Base-by-base conservation (phyloP, 805 yeast genomes). In the Lachancea lanzarotensis region DNA sequence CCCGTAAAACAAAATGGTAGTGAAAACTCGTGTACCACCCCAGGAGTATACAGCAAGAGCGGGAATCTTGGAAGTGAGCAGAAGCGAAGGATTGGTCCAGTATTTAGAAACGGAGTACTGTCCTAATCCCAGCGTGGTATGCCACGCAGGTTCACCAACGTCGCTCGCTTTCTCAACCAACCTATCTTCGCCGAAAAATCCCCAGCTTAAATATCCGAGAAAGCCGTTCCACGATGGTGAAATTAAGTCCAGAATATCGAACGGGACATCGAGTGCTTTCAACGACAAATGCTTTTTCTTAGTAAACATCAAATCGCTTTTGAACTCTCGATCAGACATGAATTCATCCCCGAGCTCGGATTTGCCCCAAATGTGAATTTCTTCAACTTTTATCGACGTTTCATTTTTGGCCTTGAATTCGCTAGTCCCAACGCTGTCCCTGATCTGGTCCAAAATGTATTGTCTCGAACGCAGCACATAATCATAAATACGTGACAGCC, bases 221-320 rank as follows among this genome's bases (percentile, higher is more conserved):
- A 82, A 75, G 3, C 83, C 76, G 33, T 81, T 84, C 49, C 79
- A 60, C 0, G 84, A 74, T 3, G 95, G 86, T 52, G 90, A 95
- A 57, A 90, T 70, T 53, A 89, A 81, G 65, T 93, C 97, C n/a
- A 71, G 43, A 4, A 85, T 34, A 11, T 82, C 78, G 19, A 91
- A 71, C 17, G 76, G 73, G 20, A 78, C 78, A 39, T 76, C 71
- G 22, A 90, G 69, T 33, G 75, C 72, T 50, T 82, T 76, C 30
- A 76, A 71, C 29, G 81, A 64, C 3, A 73, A 62, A 55, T 93
- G 96, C 33, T 73, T 76, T 46, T 74, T 73, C 52, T 88, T 79
- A 2, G 88, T 78, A 56, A 89, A 91, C 98, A 93, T 93, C 33
- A 84, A 74, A 25, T 79, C 81, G 9, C 84, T 74, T 46, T 82